A percentile compares a stretch with the other conserved stretches of the same genome.
These are phyloP conservation scores for Cucumis sativus DNA, from an alignment of 306 rosid genomes.

Conservation along the genomic window DNA sequence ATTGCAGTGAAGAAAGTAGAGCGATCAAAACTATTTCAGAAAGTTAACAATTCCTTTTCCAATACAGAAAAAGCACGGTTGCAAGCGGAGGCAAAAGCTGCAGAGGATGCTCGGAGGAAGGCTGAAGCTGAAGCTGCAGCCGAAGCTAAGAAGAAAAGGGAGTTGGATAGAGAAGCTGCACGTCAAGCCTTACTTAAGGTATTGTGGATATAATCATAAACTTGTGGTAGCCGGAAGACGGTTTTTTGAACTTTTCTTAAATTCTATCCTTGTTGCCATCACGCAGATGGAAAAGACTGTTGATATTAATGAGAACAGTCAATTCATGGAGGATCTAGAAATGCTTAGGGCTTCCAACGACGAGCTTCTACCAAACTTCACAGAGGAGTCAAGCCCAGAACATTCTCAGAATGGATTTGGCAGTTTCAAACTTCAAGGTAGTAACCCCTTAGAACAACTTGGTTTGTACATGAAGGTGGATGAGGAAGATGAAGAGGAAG, in stretches of 20 bases:
- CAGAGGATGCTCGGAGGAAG: slow-evolving; percentile 75
- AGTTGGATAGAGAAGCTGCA: slow-evolving; percentile 87
- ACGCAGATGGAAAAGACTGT: slow-evolving; percentile 83
- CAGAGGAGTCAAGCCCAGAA: slow-evolving; percentile 46
- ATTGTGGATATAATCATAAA: not conserved
- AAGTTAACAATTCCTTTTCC: not conserved
- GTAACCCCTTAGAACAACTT: slow-evolving; percentile 61
- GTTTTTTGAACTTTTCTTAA: not conserved
- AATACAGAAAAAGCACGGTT: slow-evolving; percentile 75
- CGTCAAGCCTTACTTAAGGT: slow-evolving; percentile 86
- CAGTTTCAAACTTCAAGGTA: slow-evolving; percentile 53
- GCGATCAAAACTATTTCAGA: not conserved
- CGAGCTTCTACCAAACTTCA: slow-evolving; percentile 35
- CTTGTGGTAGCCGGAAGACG: not conserved
- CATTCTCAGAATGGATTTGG: slow-evolving; percentile 38
- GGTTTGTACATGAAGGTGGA: slow-evolving; percentile 77
- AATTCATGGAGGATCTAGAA: slow-evolving; percentile 71
- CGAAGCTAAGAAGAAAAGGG: slow-evolving; percentile 69
- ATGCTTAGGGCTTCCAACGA: slow-evolving; percentile 49
- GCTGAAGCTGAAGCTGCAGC: slow-evolving; percentile 78
- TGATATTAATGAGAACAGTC: slow-evolving; percentile 71
- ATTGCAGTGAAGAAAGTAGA: not conserved
- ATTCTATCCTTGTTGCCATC: not conserved
- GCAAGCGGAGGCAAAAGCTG: slow-evolving; percentile 91
- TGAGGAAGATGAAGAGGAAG: slow-evolving; percentile 77